These are phyloP conservation scores for Boletus speciosus DNA, from an alignment of 768 basidiomycete species.

Conservation along the genomic window DNA sequence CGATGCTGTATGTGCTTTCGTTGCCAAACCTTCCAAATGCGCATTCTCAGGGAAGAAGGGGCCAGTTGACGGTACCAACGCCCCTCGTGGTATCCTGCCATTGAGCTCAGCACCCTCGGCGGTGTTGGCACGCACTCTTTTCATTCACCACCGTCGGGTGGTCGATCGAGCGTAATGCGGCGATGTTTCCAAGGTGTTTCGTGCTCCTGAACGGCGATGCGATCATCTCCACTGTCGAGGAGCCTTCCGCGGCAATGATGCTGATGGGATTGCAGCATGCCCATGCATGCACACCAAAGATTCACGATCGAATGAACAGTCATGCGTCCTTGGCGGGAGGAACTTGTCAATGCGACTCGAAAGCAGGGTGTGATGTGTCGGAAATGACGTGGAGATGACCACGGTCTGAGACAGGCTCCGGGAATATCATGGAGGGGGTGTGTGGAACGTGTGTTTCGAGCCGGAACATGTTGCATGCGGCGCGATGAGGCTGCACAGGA, in stretches of 20 bases:
- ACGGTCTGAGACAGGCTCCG: slow-evolving; percentile 12
- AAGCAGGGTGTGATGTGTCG: slow-evolving; percentile 9
- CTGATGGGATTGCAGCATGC: slow-evolving; percentile 4
- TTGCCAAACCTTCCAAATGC: slow-evolving; percentile 28
- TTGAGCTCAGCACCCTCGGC: slow-evolving; percentile 9
- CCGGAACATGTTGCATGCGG: slow-evolving; percentile 26
- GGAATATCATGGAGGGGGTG: slow-evolving; percentile 13
- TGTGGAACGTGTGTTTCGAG: slow-evolving; percentile 26
- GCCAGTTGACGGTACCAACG: neutral
- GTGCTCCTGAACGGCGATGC: slow-evolving; percentile 3
- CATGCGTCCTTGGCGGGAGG: slow-evolving; percentile 8
- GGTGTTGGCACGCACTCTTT: slow-evolving; percentile 5
- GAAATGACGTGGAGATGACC: slow-evolving; percentile 22
- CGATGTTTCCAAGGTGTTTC: slow-evolving; percentile 1
- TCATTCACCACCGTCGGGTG: slow-evolving; percentile 12
- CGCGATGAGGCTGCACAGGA: slow-evolving; percentile 21
- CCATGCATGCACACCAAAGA: slow-evolving; percentile 2
- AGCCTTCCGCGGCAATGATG: neutral
- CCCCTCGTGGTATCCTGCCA: slow-evolving; percentile 27
- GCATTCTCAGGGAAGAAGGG: slow-evolving; percentile 9
- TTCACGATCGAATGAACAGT: slow-evolving; percentile 1
- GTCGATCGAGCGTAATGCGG: slow-evolving; percentile 1
- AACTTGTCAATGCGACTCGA: neutral
- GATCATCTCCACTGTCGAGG: slow-evolving; percentile 7
- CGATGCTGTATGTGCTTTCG: slow-evolving; percentile 17